A percentile compares a stretch with the other conserved stretches of the same genome.
These are phyloP conservation scores for Mycena sanguinolenta DNA, from an alignment of 768 basidiomycete species.

Conservation along the genomic window DNA sequence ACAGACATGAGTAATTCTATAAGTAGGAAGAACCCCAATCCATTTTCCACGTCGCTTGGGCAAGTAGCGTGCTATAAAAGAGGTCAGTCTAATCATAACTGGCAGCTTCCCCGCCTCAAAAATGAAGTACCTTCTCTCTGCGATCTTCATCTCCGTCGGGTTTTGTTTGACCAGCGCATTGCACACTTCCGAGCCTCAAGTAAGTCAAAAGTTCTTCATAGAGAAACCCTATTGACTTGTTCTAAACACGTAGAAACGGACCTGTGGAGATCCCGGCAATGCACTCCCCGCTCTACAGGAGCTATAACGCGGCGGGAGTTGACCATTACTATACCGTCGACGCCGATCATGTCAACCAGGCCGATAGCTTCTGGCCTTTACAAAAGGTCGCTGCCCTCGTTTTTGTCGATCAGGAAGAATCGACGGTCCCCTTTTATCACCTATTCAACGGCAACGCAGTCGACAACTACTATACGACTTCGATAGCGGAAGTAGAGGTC, in stretches of 20 bases:
- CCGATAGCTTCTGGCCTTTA: not conserved
- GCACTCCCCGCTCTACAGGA: not conserved
- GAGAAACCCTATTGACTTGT: not conserved
- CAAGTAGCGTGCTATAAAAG: not conserved
- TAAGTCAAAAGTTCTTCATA: not conserved
- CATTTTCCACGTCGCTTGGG: not conserved
- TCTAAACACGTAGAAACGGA: not conserved
- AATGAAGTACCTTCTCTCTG: not conserved
- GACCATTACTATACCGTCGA: not conserved
- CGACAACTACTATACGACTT: slow-evolving; percentile 1
- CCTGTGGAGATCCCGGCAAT: slow-evolving; percentile 5
- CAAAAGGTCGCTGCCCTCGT: not conserved
- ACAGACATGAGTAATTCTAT: no score
- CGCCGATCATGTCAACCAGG: not conserved
- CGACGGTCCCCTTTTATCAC: not conserved
- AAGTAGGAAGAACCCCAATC: no score
- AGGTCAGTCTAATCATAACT: not conserved
- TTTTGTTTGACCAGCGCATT: not conserved
- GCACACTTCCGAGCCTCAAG: no score
- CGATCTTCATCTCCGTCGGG: not conserved
- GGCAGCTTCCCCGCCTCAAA: not conserved
- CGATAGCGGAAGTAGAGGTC: not conserved
- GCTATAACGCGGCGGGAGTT: not conserved
- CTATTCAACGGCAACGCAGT: not conserved
- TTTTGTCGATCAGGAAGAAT: not conserved